A percentile compares a stretch with the other conserved stretches of the same genome.
phyloP scores from a whole-genome alignment of 345 rosid species.

The Eucalyptus rudis region DNA sequence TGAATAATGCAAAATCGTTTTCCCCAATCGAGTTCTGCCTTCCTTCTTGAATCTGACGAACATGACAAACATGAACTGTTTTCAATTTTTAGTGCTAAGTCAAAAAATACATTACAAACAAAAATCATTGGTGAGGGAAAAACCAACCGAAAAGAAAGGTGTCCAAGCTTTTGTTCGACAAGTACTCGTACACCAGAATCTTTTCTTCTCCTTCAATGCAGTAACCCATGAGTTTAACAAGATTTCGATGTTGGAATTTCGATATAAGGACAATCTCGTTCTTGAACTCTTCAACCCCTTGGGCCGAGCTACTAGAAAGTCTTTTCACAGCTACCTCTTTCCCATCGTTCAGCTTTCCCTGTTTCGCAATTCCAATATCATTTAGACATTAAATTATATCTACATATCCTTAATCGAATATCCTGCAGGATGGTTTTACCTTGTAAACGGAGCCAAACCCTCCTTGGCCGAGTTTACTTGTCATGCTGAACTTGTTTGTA shows the following conservation, averaged over 20 bases:
- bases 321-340: slow-evolving; percentile 51
- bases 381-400: background rate
- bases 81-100: background rate
- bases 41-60: background rate
- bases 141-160: background rate
- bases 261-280: slow-evolving; percentile 47
- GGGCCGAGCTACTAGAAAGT: slow-evolving; percentile 39
- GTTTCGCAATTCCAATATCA: background rate
- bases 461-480: background rate
- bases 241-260: slow-evolving; percentile 48
- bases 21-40: slow-evolving; percentile 8
- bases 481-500: background rate
- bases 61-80: background rate
- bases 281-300: slow-evolving; percentile 44
- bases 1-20: slow-evolving; percentile 9
- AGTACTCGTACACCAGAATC: slow-evolving; percentile 34
- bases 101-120: background rate
- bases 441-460: background rate
- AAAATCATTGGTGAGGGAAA: background rate
- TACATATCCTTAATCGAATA: background rate
- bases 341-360: slow-evolving; percentile 38
- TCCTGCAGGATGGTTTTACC: background rate
- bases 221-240: slow-evolving; percentile 51
- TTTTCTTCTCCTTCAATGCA: slow-evolving; percentile 46
- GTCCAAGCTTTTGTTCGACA: background rate